Evolutionary conservation across 2,329 filamentous ascomycete genomes (phyloP), one percentile per base, ranked within the genome.

Genomic region (Diaporthe nobilis): DNA sequence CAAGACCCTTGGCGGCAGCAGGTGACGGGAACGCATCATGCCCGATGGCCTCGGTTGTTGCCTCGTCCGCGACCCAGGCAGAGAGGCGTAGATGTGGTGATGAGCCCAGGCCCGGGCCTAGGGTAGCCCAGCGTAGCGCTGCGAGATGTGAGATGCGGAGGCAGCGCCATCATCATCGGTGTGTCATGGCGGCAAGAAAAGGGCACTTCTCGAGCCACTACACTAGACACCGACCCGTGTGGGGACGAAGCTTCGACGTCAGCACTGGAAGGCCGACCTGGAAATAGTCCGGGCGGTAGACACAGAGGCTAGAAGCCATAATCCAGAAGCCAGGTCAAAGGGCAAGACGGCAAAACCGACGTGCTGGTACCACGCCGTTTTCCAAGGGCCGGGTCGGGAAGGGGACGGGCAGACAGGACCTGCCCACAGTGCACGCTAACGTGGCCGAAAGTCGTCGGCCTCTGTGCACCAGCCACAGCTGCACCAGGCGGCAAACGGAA

Each of bases 371-470:
- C 65, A 76, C 51, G 34, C 49, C 39, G 61, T 61, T 71, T 37
- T 49, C 34, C 10, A 71, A 51, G 55, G 65, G 57, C 63, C 72
- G 72, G 75, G 44, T 76, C 72, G 75, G 68, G 67, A 70, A 73
- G 67, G 72, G 60, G 53, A 55, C 53, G 31, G 53, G 20, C 53
- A 55, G 47, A 39, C 31, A 25, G 31, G n/a, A 10, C 12, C 31
- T 49, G 25, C 8, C 74, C 61, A 70, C 47, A 60, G 47, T 42
- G 65, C 47, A 57, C 28, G 63, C 37, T 55, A 73, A 39, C n/a
- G 49, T 71, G 75, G 57, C 72, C 75, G 67, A 75, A 76, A 72
- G 68, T 67, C 49, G 28, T 75, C 73, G 75, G 72, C 44, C 57
- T 53, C 42, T 47, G 47, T 73, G 71, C 58, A 65, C 37, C 60